These are phyloP conservation scores for Globisporangium acanthophoron DNA, from an alignment of 352 stramenopile species.

Conservation along the genomic window DNA sequence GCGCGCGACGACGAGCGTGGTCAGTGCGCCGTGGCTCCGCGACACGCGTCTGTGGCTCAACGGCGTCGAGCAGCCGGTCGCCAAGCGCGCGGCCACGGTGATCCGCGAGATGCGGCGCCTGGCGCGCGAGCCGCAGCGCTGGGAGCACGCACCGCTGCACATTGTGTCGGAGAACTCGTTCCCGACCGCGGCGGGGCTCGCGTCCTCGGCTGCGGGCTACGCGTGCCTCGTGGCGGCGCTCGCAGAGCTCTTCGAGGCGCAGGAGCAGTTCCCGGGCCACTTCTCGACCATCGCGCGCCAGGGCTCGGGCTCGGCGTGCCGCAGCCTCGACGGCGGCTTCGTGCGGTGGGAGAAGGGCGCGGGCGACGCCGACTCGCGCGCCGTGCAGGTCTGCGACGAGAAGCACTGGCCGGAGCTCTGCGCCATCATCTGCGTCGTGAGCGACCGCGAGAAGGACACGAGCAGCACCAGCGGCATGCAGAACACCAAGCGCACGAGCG, in stretches of 20 bases:
- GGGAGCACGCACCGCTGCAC: constrained; percentile 61
- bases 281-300: constrained; percentile 91
- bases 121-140: constrained; percentile 15
- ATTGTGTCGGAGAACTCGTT: constrained; percentile 98
- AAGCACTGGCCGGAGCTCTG: constrained; percentile 92
- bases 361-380: constrained; percentile 59
- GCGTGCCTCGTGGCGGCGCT: constrained; percentile 90
- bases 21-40: constrained; percentile 57
- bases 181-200: constrained; percentile 96
- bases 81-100: constrained; percentile 80
- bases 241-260: constrained; percentile 82
- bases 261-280: constrained; percentile 90
- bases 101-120: constrained; percentile 58
- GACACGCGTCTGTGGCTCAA: constrained; percentile 96
- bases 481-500: constrained; percentile 91
- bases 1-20: constrained; percentile 92
- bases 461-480: constrained; percentile 96
- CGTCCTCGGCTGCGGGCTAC: constrained; percentile 97
- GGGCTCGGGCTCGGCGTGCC: constrained; percentile 93
- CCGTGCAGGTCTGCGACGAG: constrained; percentile 79
- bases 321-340: constrained; percentile 96
- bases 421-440: constrained; percentile 96
- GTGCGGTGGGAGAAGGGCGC: constrained; percentile 94
- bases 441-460: constrained; percentile 95
- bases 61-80: constrained; percentile 78